phyloP scores from a whole-genome alignment of 805 yeast genomes.

The Metschnikowia sp. region DNA sequence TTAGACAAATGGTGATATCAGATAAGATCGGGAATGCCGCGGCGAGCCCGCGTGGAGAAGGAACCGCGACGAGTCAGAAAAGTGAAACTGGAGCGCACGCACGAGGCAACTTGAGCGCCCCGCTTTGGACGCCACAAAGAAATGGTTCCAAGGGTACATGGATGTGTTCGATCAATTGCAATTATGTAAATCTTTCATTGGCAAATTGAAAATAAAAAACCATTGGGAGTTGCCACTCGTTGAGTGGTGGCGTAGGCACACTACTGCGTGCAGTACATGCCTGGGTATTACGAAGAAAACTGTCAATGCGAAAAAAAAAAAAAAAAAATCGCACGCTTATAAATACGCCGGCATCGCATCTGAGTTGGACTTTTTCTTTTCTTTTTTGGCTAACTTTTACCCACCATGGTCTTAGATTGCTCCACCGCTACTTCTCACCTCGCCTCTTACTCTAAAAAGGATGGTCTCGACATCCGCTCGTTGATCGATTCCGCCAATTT shows the following conservation, averaged over 20 bases:
- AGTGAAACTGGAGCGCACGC: too few species aligned
- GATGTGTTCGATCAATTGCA: too few species aligned
- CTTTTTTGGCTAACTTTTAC: slow-evolving; percentile 44
- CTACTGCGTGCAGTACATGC: not conserved
- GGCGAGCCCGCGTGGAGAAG: not conserved
- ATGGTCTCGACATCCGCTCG: slow-evolving; percentile 79
- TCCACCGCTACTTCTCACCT: slow-evolving; percentile 68
- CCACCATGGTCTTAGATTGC: slow-evolving; percentile 38
- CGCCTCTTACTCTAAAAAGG: slow-evolving; percentile 62
- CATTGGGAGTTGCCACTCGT: too few species aligned
- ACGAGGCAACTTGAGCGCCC: too few species aligned
- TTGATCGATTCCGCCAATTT: slow-evolving; percentile 86
- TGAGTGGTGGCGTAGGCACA: too few species aligned
- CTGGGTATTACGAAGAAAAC: not conserved
- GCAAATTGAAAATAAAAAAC: too few species aligned
- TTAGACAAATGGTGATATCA: not conserved
- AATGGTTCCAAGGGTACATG: too few species aligned
- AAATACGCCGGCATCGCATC: slow-evolving; percentile 8
- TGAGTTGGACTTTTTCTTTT: slow-evolving; percentile 17
- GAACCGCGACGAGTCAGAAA: not conserved
- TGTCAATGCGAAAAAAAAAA: slow-evolving; percentile 2
- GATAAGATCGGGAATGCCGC: slow-evolving; percentile 7
- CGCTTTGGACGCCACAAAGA: too few species aligned
- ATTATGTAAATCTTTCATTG: too few species aligned
- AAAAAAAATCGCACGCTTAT: slow-evolving; percentile 5